Evolutionary conservation across 176 grass and related monocot genomes (phyloP).

Genomic region (Ensete ventricosum): DNA sequence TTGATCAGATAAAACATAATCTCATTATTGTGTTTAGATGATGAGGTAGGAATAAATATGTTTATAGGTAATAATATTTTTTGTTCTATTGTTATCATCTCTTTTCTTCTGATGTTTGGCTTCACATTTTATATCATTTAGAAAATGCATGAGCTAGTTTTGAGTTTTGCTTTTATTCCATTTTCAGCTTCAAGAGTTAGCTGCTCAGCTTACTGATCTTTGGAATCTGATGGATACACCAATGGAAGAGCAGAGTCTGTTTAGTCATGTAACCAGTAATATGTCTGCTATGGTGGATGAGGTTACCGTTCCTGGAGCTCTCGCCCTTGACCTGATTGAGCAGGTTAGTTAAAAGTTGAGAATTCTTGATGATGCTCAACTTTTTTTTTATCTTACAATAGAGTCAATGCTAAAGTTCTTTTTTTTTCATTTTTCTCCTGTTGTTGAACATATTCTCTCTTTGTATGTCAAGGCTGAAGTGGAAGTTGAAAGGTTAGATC

Average conservation of each 20-base stretch:
- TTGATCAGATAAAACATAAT: neutral
- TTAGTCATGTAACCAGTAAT: constrained; percentile 61
- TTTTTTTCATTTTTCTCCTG: neutral
- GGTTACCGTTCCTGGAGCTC: constrained; percentile 54
- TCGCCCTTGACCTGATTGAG: constrained; percentile 68
- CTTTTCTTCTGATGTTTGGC: neutral
- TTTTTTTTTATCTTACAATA: neutral
- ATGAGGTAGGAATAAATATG: neutral
- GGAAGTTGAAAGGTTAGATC: constrained; percentile 87
- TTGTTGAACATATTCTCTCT: constrained; percentile 1
- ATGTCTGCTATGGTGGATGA: constrained; percentile 57
- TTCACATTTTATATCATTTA: neutral
- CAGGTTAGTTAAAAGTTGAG: constrained; percentile 37
- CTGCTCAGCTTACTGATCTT: constrained; percentile 65
- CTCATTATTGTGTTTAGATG: too few species aligned
- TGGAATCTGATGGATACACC: constrained; percentile 89
- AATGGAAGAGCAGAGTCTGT: constrained; percentile 42
- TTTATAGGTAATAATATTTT: too few species aligned
- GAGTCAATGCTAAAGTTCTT: neutral
- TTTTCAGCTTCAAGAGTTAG: constrained; percentile 77
- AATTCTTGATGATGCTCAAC: neutral
- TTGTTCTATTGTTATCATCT: too few species aligned
- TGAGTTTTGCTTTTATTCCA: constrained; percentile 8
- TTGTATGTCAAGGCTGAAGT: constrained; percentile 38
- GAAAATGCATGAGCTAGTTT: neutral